A percentile compares a stretch with the other conserved stretches of the same genome.
phyloP scores from a whole-genome alignment of 805 yeast species.

The Ogataea polymorpha region DNA sequence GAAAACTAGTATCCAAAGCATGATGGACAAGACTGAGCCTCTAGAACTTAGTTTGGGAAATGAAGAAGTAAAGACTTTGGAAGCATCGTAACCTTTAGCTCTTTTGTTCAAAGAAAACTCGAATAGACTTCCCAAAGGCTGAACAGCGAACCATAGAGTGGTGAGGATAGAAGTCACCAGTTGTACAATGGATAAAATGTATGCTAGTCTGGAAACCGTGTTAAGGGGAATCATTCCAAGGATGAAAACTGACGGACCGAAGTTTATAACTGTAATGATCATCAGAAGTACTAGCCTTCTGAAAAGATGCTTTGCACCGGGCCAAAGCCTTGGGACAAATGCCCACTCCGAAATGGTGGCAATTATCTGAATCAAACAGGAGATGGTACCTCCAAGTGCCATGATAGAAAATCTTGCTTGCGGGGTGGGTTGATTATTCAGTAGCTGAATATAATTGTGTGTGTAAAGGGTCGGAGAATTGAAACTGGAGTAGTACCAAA shows the following conservation, averaged over 20 bases:
- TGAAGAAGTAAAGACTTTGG: constrained; percentile 41
- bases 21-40: constrained; percentile 39
- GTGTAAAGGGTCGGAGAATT: constrained; percentile 52
- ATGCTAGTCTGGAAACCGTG: constrained; percentile 34
- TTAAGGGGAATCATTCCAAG: constrained; percentile 37
- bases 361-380: constrained; percentile 39
- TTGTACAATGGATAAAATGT: constrained; percentile 39
- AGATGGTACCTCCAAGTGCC: constrained; percentile 45
- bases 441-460: constrained; percentile 35
- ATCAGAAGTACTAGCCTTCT: constrained; percentile 35
- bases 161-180: constrained; percentile 41
- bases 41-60: constrained; percentile 40
- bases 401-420: constrained; percentile 44
- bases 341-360: constrained; percentile 42
- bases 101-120: constrained; percentile 21
- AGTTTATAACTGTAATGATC: constrained; percentile 33
- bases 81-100: constrained; percentile 30
- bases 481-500: constrained; percentile 51
- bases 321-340: constrained; percentile 47
- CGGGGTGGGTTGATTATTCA: constrained; percentile 43
- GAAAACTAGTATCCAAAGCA: constrained; percentile 48
- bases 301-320: constrained; percentile 41
- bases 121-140: constrained; percentile 36
- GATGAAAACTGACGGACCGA: constrained; percentile 41
- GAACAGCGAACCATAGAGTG: constrained; percentile 41